Base-by-base conservation (phyloP, 2,329 filamentous ascomycete species). In the Thielaviopsis ethacetica region DNA sequence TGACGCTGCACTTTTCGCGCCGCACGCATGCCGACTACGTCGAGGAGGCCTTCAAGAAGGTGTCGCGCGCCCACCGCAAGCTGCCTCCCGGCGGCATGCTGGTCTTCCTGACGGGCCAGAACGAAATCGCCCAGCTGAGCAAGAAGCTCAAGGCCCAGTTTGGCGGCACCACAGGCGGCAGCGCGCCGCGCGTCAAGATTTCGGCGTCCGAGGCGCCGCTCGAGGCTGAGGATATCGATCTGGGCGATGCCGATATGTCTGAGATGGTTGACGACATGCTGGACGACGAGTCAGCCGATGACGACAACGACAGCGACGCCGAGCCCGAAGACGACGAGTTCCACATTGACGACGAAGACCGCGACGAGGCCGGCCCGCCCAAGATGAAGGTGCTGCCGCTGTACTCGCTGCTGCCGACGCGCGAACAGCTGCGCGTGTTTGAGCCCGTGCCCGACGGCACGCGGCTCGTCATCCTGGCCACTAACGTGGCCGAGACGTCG, bases 401-500 rank as follows among this genome's bases (percentile, higher is more conserved):
- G 0, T 98, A 95, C 71, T 97, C 93, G 2, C 81, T 96, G 57
- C 75, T 98, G 0, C 88, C 91, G 0, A 95, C 91, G 2, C 85
- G 84, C 64, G 90, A 97, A 66, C 93, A 98, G 71, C 79, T 96
- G 68, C 82, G 83, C 61, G 89, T 98, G 10, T 98, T 98, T 65
- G 85, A 95, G 63, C 77, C 85, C 0, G 81, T 88, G 0, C 91
- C 91, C 0, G 86, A 91, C 59, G 87, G 86, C 17, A 86, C 86
- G 9, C 83, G 93, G 9, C 79, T 93, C 24, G 87, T 98, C 56
- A 86, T 98, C 3, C 73, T 98, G 49, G 90, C 93, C 0, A 98
- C 93, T 51, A 98, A 98, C 70, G 89, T 98, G 52, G 93, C 93
- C 0, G 93, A 98, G 71, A 98, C 93, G 0, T 94, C 88, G 80